Evolutionary conservation across 2,329 filamentous ascomycete species (phyloP), one percentile per base, ranked within the genome.

Genomic region (Beauveria sp.): DNA sequence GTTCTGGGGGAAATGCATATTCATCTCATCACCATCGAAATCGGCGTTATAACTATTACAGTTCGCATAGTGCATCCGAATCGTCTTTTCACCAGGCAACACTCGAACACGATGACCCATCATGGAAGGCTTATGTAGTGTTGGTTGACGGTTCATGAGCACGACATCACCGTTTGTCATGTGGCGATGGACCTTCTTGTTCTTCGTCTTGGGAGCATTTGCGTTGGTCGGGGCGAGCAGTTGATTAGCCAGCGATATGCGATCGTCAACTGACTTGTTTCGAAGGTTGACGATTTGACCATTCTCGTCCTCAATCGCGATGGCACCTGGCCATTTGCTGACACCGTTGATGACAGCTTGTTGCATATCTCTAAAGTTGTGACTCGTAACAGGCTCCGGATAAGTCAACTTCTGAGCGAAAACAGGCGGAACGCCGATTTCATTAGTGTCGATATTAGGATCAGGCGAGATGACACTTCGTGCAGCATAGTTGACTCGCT

Each of bases 21-120:
- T 99, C 95, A 99, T 99, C 75, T 99, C 95, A 72, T 99, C 95
- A 74, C 95, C 95, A 71, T 99, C 96, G 71, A 99, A 99, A 81
- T 99, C 95, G 38, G 95, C 95, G 69, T 99, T 99, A 81, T 99
- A 99, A 0, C 95, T 97, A 71, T 99, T 99, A 75, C 95, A 98
- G 74, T 99, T 99, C 69, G 95, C 93, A 76, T 99, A 99, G 79
- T 99, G 95, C 93, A 99, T 98, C 67, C 95, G 92, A 72, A 99
- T 93, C 0, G 95, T 98, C 77, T 96, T 96, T 74, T 99, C 96
- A 42, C 92, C 93, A 0, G 91, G 90, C 20, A 99, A 78, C 6
- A 99, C 93, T 64, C 93, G 86, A 57, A 95, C 95, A 68, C 93
- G 86, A 77, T 99, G 95, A 63, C 91, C 93, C 95, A 99, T 99